These are phyloP conservation scores for Chaetomium sp. DNA, from an alignment of 2,329 filamentous ascomycete genomes.

Conservation along the genomic window DNA sequence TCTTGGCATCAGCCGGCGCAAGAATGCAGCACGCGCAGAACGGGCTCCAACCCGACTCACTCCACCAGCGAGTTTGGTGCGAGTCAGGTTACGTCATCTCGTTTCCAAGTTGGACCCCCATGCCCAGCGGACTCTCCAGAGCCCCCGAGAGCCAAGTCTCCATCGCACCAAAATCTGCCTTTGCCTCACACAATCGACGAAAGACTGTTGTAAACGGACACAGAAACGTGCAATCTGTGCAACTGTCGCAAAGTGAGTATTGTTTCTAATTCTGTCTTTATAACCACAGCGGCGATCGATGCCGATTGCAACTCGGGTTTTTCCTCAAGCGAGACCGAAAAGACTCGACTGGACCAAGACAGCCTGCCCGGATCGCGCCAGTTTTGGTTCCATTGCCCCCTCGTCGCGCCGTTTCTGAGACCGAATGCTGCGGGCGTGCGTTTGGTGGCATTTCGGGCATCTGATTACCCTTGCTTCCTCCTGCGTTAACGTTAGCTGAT, in stretches of 20 bases:
- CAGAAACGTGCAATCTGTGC: constrained; percentile 7
- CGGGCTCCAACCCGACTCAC: constrained; percentile 17
- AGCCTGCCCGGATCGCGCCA: not conserved
- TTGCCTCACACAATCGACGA: constrained; percentile 1
- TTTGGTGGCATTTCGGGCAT: not conserved
- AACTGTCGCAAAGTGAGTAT: constrained; percentile 6
- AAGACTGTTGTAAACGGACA: not conserved
- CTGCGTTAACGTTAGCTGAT: constrained; percentile 17
- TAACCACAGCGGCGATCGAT: not conserved
- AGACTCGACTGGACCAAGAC: not conserved
- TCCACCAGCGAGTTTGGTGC: constrained; percentile 21
- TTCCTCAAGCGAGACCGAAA: not conserved
- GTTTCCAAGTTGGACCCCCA: constrained; percentile 17
- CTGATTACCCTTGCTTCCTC: not conserved
- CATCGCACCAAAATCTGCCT: constrained; percentile 11
- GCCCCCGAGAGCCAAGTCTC: constrained; percentile 5
- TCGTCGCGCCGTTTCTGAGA: not conserved
- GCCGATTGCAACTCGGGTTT: not conserved
- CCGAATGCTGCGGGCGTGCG: constrained; percentile 5
- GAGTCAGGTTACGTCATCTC: constrained; percentile 27
- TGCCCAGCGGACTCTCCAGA: too few relatives aligned
- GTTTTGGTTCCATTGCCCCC: not conserved
- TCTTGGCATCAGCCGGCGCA: constrained; percentile 22
- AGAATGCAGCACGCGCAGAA: constrained; percentile 1
- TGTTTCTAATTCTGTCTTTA: not conserved